Evolutionary conservation across 2,329 filamentous ascomycete genomes (phyloP), one percentile per base, ranked within the genome.

Genomic region (Alternaria dauci): DNA sequence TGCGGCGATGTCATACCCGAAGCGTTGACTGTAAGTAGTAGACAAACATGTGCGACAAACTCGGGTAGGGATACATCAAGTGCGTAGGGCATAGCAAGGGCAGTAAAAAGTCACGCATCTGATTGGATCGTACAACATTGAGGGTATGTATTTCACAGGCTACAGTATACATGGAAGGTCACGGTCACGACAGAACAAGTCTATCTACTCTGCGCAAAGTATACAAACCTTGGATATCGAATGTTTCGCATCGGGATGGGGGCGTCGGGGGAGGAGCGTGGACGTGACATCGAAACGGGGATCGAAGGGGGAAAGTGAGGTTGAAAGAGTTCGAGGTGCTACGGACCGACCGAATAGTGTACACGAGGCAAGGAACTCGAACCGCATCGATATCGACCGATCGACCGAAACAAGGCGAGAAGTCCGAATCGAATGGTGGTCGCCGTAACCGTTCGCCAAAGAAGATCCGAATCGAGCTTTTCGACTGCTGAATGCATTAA

Each of bases 321-420:
- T 63, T 65, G 58, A 55, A 66, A 67, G 62, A 57, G 62, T 71
- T 75, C 71, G 71, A 69, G 61, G 71, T 71, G 67, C 71, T 73
- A 76, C 67, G 66, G 66, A 69, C 75, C 74, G 73, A 68, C 71
- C 75, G 73, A 67, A 71, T 76, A 78, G 74, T 75, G 74, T 77
- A 78, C 75, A 78, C 65, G 67, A 66, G 50, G 58, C 48, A 65
- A 68, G 65, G 64, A 63, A 66, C 62, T 70, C 68, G 70, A 66
- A 74, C 66, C 72, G 73, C 59, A 71, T 72, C 71, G 74, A 66
- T 58, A 68, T 61, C 71, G 72, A 75, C 69, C 71, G 73, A 75
- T 66, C 70, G 75, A 73, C 65, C 71, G 70, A 70, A 66, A 63
- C 61, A 63, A 68, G 62, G 62, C 68, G 55, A 63, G 60, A 70